Evolutionary conservation across 768 basidiomycete genomes (phyloP), one percentile per base, ranked within the genome.

Genomic region (Boletus insuetus): DNA sequence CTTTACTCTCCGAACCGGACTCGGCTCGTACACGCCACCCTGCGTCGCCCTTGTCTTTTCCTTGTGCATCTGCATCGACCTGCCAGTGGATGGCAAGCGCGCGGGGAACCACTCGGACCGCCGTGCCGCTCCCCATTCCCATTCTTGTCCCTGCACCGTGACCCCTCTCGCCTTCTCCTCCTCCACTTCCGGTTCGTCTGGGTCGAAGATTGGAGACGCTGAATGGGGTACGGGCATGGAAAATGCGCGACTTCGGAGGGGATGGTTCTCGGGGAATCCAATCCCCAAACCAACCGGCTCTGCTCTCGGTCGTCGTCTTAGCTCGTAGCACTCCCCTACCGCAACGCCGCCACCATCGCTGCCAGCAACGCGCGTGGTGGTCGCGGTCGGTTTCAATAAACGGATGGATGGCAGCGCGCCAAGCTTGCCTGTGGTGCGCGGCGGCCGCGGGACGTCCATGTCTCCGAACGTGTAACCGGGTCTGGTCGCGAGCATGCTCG

Each of bases 261-360:
- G 67, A 17, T 70, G 64, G 22, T 50, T 56, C 38, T 65, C 61
- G 17, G 67, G 69, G 46, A 70, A 63, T 11, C 66, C 64, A 32
- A 68, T 58, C 29, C 67, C 68, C 9, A 68, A 56, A 24, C 68
- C 68, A 34, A 68, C 37, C 12, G 45, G 64, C 35, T 53, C 56
- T n/a, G 31, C 50, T 20, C 34, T 51, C 14, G 46, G 26, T 32
- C 51, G 58, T n/a, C 17, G 56, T 49, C 49, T 51, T 32, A 69
- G 55, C 49, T 67, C 62, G 14, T 56, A 52, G 1, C 22, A 52
- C 51, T 61, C 62, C 34, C 29, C 29, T 29, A 29, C 29, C 29
- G 29, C 29, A 8, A 29, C 29, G 29, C 29, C 8, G 26, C 26
- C 26, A 26, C 26, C 26, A 26, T 26, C 26, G 26, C 26, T 26